Conservation (phyloP, 768 basidiomycete species). For the Pleurotus platypus region DNA sequence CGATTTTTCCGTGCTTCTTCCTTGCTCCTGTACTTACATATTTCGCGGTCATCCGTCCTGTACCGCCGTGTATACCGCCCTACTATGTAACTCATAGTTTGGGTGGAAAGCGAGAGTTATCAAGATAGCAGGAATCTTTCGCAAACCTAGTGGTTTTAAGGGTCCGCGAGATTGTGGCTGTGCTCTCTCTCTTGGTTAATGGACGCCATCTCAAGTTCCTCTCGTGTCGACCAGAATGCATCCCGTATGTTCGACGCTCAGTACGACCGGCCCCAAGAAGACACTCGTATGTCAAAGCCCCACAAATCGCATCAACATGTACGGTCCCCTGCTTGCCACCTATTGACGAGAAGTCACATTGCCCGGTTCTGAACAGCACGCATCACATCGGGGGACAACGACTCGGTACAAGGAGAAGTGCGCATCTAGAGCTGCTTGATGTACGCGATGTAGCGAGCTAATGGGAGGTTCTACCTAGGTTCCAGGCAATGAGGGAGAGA, state of each 20-base stretch:
- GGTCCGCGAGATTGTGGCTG: too few relatives aligned
- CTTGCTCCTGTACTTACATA: too few relatives aligned
- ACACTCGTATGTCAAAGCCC: neutral
- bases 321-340: neutral
- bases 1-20: neutral
- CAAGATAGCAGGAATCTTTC: too few relatives aligned
- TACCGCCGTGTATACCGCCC: too few relatives aligned
- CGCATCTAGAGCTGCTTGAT: neutral
- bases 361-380: neutral
- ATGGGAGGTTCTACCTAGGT: conserved; percentile 26
- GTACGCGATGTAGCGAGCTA: neutral
- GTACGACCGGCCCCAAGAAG: neutral
- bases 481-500: conserved; percentile 40
- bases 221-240: conserved; percentile 1
- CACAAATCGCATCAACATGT: conserved; percentile 4
- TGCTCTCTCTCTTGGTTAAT: too few relatives aligned
- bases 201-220: too few relatives aligned
- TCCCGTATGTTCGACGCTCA: neutral
- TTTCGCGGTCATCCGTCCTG: too few relatives aligned
- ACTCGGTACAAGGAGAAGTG: conserved; percentile 28
- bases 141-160: too few relatives aligned
- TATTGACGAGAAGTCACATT: neutral
- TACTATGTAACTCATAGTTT: too few relatives aligned
- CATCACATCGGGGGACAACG: conserved; percentile 3
- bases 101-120: too few relatives aligned